These are phyloP conservation scores for Tylopilus intermedius DNA, from an alignment of 768 basidiomycete genomes.

Conservation along the genomic window DNA sequence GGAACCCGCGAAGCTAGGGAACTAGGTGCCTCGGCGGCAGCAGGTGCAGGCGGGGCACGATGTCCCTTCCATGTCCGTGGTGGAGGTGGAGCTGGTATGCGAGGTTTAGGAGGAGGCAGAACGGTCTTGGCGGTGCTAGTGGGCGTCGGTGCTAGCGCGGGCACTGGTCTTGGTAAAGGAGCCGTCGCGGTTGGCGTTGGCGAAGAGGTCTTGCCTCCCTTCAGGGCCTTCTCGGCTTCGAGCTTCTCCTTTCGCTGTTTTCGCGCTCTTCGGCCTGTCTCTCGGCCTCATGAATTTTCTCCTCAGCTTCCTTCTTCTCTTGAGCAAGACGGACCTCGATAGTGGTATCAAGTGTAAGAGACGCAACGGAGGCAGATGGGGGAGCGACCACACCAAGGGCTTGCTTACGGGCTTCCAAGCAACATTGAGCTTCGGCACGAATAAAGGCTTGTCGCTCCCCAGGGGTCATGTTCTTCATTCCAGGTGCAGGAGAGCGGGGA, in stretches of 20 bases:
- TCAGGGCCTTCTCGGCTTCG: no score
- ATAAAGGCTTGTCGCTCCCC: conserved; percentile 79
- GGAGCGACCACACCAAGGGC: conserved; percentile 69
- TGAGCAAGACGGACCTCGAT: conserved; percentile 81
- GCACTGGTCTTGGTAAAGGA: conserved; percentile 36
- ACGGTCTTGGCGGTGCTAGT: conserved; percentile 33
- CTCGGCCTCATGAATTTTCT: no score
- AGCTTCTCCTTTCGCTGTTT: no score
- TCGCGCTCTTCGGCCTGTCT: no score
- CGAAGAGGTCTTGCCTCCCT: no score
- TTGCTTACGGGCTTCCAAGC: conserved; percentile 79
- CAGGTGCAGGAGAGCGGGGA: conserved; percentile 53
- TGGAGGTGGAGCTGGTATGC: conserved; percentile 35
- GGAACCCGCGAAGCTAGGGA: no score
- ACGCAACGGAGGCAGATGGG: conserved; percentile 30
- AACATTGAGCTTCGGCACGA: conserved; percentile 72
- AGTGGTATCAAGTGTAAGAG: conserved; percentile 63
- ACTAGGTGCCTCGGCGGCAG: no score
- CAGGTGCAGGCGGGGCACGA: no score
- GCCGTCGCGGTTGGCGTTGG: no score
- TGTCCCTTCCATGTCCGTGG: conserved; percentile 49
- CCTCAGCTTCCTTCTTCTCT: conserved; percentile 90
- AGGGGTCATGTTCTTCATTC: conserved; percentile 72
- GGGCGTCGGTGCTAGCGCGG: conserved; percentile 30
- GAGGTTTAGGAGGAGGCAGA: no score